Percentiles rank a stretch among this genome's conserved stretches.
Evolutionary conservation across 768 basidiomycete species (phyloP).

Genomic region (Mycena olivaceomarginata): DNA sequence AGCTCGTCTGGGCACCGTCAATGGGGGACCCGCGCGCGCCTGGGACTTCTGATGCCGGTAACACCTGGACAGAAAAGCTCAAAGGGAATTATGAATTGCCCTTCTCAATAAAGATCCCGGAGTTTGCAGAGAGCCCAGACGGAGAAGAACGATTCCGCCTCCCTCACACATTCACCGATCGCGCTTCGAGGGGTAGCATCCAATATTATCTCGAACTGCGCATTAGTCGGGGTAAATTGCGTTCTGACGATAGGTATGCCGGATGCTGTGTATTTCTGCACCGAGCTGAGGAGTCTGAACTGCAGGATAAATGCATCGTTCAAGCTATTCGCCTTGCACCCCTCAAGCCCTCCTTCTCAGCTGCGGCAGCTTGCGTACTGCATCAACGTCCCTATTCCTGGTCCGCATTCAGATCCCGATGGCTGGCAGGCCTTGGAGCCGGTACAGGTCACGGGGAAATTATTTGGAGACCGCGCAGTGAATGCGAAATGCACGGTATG

Average conservation of each 20-base stretch:
- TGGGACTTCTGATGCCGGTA: not conserved
- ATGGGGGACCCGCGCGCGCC: slow-evolving; percentile 37
- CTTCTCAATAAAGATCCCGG: slow-evolving; percentile 31
- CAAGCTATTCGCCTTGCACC: slow-evolving; percentile 33
- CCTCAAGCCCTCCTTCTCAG: slow-evolving; percentile 18
- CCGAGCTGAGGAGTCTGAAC: not conserved
- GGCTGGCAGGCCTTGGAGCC: slow-evolving; percentile 37
- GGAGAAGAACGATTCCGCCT: slow-evolving; percentile 26
- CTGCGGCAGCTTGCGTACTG: slow-evolving; percentile 34
- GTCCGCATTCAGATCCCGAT: slow-evolving; percentile 31
- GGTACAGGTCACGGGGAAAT: slow-evolving; percentile 21
- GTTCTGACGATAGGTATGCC: slow-evolving; percentile 30
- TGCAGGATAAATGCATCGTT: slow-evolving; percentile 25
- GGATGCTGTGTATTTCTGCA: not conserved
- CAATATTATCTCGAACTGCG: slow-evolving; percentile 32
- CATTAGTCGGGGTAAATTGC: slow-evolving; percentile 32
- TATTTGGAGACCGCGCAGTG: slow-evolving; percentile 34
- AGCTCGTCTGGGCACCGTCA: slow-evolving; percentile 16
- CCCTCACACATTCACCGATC: slow-evolving; percentile 35
- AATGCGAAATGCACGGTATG: slow-evolving; percentile 38
- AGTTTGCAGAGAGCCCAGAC: not conserved
- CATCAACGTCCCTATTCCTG: slow-evolving; percentile 6
- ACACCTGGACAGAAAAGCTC: slow-evolving; percentile 29
- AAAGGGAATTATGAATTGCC: slow-evolving; percentile 31
- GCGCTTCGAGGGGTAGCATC: slow-evolving; percentile 7